Percentiles rank a stretch among this genome's conserved stretches.
phyloP scores from a whole-genome alignment of 1,139 yeast genomes.

The Pichia sp. region DNA sequence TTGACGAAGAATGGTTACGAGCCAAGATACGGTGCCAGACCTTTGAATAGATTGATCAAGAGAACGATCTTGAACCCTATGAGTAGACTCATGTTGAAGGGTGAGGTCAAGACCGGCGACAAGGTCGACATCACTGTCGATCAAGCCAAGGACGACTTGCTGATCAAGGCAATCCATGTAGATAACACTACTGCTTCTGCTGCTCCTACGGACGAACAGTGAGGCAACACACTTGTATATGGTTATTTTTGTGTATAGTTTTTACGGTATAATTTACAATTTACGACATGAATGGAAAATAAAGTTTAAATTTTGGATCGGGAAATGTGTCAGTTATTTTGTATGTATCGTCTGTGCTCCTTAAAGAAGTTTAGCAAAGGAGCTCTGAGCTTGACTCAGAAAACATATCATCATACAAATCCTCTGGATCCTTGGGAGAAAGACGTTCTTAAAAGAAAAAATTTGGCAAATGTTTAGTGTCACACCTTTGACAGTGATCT shows the following conservation, averaged over 20 bases:
- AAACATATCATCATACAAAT: constrained; percentile 17
- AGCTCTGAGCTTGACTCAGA: constrained; percentile 29
- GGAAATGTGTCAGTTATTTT: constrained; percentile 8
- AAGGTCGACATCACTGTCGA: constrained; percentile 37
- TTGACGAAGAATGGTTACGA: constrained; percentile 85
- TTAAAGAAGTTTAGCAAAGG: constrained; percentile 20
- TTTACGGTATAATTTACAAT: constrained; percentile 2
- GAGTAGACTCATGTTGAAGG: constrained; percentile 74
- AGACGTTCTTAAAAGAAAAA: background rate
- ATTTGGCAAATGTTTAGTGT: constrained; percentile 8
- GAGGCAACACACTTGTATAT: background rate
- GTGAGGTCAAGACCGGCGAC: constrained; percentile 70
- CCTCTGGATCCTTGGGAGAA: background rate
- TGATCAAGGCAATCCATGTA: background rate
- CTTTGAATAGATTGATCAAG: constrained; percentile 84
- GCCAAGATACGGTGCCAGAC: constrained; percentile 91
- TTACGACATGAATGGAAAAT: background rate
- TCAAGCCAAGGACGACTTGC: constrained; percentile 10
- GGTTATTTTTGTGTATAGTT: background rate
- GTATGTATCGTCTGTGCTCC: constrained; percentile 23
- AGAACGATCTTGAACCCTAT: constrained; percentile 78
- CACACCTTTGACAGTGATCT: constrained; percentile 22
- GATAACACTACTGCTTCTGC: background rate
- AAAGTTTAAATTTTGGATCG: background rate
- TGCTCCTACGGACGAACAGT: background rate